Base-by-base conservation (phyloP, 2,329 filamentous ascomycete genomes). In the Cladobotryum protrusum region DNA sequence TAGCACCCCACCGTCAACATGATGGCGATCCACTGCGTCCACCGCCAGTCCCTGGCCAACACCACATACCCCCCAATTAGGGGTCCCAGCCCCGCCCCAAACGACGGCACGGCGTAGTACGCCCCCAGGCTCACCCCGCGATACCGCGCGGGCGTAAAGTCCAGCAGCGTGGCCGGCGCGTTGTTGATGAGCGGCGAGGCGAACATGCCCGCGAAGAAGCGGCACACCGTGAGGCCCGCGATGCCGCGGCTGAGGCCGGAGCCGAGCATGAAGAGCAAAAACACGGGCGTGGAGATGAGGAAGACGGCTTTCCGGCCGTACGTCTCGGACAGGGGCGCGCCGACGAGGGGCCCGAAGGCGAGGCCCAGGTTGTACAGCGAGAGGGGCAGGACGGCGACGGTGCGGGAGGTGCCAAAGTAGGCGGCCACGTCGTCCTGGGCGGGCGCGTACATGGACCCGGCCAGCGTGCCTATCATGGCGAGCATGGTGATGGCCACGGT, bases 401-500 rank as follows among this genome's bases (percentile, higher is more conserved):
- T 55, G 29, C 53, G 47, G 44, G 54, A 54, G 42, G 49, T 55
- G 41, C 42, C n/a, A 13, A 62, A 56, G 36, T 48, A 39, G 12
- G 52, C 37, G 29, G 54, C 54, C 19, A 59, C 58, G 47, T 54
- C 54, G n/a, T 54, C 53, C 44, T 61, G 58, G 14, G 59, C 59
- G 15, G 60, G 60, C 2, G 59, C 59, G 45, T 62, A 4, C 82
- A 60, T 57, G 44, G 61, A 54, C 32, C 59, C 61, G 12, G 56
- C 58, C 36, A 60, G 50, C 7, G 57, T 61, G 13, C 52, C 59
- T 20, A 61, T 82, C 48, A 86, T 84, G 29, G 85, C 82, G 61
- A 88, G 87, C 58, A 83, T 86, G 5, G 83, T 86, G 15, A 78
- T 59, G 1, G 88, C 85, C 0, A 93, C 86, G 17, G 88, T 93